These are phyloP conservation scores for Syncephalastrum racemosum DNA, from an alignment of 371 early-diverging fungal species.

Conservation along the genomic window DNA sequence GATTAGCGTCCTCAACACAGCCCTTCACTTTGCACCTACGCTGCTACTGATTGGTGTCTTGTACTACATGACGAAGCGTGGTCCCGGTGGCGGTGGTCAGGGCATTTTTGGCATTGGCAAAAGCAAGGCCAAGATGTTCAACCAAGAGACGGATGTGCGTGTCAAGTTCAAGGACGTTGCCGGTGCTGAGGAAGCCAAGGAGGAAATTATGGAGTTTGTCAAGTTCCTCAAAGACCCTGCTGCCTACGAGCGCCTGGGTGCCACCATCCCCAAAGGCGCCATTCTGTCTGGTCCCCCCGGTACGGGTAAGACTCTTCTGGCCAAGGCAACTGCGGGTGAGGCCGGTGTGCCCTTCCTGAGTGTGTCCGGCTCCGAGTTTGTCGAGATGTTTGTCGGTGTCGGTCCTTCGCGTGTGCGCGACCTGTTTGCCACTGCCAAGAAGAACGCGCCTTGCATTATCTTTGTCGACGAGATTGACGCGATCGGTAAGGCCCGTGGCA, in stretches of 20 bases:
- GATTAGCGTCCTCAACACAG: slow-evolving; percentile 64
- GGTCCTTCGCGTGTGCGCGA: slow-evolving; percentile 98
- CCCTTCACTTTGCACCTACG: slow-evolving; percentile 93
- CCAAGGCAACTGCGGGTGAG: slow-evolving; percentile 99
- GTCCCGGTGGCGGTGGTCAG: slow-evolving; percentile 68
- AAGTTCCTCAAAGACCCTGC: slow-evolving; percentile 99
- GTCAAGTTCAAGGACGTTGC: slow-evolving; percentile 99
- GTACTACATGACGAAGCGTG: slow-evolving; percentile 81
- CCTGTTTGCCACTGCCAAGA: slow-evolving; percentile 95
- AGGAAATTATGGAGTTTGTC: slow-evolving; percentile 99
- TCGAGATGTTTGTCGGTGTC: slow-evolving; percentile 99
- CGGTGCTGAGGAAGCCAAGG: slow-evolving; percentile 99
- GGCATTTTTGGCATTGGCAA: slow-evolving; percentile 97
- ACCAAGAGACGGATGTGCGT: slow-evolving; percentile 93
- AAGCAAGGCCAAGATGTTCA: slow-evolving; percentile 94
- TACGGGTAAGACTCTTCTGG: slow-evolving; percentile 98
- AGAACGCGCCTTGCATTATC: slow-evolving; percentile 97
- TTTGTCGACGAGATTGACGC: slow-evolving; percentile 99
- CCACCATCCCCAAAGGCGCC: slow-evolving; percentile 99
- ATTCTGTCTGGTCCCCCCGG: slow-evolving; percentile 97
- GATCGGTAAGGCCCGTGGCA: slow-evolving; percentile 97
- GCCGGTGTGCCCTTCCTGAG: slow-evolving; percentile 97
- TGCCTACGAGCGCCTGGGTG: slow-evolving; percentile 96
- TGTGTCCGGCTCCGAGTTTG: slow-evolving; percentile 99
- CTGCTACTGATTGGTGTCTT: slow-evolving; percentile 85